phyloP scores from a whole-genome alignment of 208 protist genomes.

The Herpetomonas muscarum region DNA sequence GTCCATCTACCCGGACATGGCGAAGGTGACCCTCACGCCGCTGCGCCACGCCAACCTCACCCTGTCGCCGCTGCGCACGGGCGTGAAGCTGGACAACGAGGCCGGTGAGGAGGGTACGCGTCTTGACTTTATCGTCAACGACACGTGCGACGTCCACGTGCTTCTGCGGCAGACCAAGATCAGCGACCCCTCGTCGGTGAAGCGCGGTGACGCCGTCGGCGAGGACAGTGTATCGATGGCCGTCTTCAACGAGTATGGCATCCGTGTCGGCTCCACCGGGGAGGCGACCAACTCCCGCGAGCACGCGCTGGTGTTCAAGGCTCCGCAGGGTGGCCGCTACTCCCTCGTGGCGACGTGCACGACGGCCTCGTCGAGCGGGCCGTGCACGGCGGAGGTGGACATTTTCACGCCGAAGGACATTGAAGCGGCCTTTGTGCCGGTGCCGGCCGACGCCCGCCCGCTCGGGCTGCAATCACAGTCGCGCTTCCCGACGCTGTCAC shows the following conservation, averaged over 20 bases:
- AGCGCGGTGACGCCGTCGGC: conserved; percentile 48
- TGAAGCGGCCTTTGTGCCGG: conserved; percentile 43
- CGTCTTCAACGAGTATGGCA: conserved; percentile 73
- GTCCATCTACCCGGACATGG: conserved; percentile 82
- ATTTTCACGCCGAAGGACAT: conserved; percentile 54
- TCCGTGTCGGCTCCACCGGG: conserved; percentile 51
- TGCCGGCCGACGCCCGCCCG: conserved; percentile 55
- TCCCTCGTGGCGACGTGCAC: conserved; percentile 45
- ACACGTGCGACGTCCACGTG: conserved; percentile 76
- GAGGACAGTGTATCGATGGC: conserved; percentile 51
- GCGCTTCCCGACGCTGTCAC: conserved; percentile 51
- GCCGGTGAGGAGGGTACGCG: conserved; percentile 26
- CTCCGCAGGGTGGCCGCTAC: conserved; percentile 62
- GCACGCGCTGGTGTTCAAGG: conserved; percentile 69
- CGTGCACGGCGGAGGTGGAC: conserved; percentile 43
- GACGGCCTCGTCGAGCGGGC: conserved; percentile 3
- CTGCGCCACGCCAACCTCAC: conserved; percentile 62
- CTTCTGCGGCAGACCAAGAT: conserved; percentile 65
- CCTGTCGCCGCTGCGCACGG: conserved; percentile 33
- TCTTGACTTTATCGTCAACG: conserved; percentile 64
- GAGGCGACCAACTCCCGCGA: conserved; percentile 63
- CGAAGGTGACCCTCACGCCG: conserved; percentile 71
- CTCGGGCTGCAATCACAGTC: conserved; percentile 33
- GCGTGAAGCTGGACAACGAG: conserved; percentile 21
- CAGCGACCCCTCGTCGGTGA: conserved; percentile 24